Percentiles rank a stretch among this genome's conserved stretches.
phyloP scores from a whole-genome alignment of 768 basidiomycete species.

The Pulveroboletus sp. region DNA sequence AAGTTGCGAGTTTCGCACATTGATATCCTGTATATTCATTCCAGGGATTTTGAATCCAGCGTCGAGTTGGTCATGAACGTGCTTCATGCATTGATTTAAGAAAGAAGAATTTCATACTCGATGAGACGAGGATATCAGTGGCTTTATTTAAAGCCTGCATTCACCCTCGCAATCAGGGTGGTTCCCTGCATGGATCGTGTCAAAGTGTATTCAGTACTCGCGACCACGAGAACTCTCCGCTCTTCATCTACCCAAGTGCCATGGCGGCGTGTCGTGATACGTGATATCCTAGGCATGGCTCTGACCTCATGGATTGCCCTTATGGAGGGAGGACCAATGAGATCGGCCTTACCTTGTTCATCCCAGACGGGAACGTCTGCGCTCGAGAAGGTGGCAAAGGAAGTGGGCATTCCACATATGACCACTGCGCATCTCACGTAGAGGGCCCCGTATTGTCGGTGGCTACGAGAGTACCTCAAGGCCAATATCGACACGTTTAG shows the following conservation, averaged over 20 bases:
- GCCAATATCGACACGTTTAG: conserved; percentile 40
- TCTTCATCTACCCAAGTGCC: conserved; percentile 47
- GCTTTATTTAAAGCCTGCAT: not conserved
- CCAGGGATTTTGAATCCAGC: conserved; percentile 5
- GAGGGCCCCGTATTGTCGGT: conserved; percentile 37
- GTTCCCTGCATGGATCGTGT: conserved; percentile 45
- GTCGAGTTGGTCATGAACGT: conserved; percentile 38
- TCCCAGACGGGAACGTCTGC: conserved; percentile 31
- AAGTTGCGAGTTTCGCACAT: not conserved
- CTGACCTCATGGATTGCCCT: conserved; percentile 36
- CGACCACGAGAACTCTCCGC: conserved; percentile 44
- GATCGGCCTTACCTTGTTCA: conserved; percentile 31
- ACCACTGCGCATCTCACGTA: no score
- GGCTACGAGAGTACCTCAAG: conserved; percentile 39
- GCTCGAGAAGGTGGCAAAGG: conserved; percentile 35
- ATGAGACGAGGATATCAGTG: conserved; percentile 3
- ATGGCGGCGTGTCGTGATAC: conserved; percentile 37
- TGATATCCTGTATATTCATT: conserved; percentile 50
- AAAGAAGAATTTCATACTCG: conserved; percentile 39
- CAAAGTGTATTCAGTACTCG: conserved; percentile 47
- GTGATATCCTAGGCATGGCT: conserved; percentile 39
- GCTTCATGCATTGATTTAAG: conserved; percentile 37
- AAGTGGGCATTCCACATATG: conserved; percentile 34
- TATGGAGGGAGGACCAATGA: conserved; percentile 26
- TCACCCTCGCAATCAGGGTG: conserved; percentile 23